Conservation (phyloP, 78 protist species). For the Chrysochromulina tobinii region DNA sequence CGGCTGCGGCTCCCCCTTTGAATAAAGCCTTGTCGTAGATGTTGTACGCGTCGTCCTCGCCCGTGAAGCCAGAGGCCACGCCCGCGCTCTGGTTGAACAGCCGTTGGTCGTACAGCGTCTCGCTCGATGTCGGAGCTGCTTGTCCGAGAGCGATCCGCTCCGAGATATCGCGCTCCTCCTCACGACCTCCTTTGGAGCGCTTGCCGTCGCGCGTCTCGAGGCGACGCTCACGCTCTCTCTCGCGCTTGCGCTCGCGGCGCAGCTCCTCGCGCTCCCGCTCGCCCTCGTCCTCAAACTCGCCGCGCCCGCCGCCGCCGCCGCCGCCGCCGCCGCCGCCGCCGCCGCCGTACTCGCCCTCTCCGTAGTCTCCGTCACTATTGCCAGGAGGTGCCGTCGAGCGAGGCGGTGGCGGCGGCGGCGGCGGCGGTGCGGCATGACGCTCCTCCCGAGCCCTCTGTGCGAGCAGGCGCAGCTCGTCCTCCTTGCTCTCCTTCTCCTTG, state of each 20-base stretch:
- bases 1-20: not conserved
- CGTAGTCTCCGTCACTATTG: not conserved
- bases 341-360: no score
- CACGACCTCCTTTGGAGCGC: conserved; percentile 32
- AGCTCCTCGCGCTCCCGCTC: conserved; percentile 11
- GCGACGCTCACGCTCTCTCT: conserved; percentile 30
- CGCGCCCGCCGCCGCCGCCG: not conserved
- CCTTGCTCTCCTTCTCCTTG: conserved; percentile 74
- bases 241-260: conserved; percentile 27
- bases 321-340: not conserved
- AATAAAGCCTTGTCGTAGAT: conserved; percentile 60
- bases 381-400: not conserved
- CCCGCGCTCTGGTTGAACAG: conserved; percentile 75
- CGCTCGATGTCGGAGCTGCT: conserved; percentile 47
- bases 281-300: not conserved
- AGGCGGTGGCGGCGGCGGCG: not conserved
- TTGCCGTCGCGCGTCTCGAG: not conserved
- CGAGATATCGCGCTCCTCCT: conserved; percentile 84
- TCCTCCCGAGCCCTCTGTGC: conserved; percentile 60
- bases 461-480: conserved; percentile 59
- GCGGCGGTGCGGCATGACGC: conserved; percentile 5
- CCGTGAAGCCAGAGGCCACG: not conserved
- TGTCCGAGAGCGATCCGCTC: conserved; percentile 90
- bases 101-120: conserved; percentile 84
- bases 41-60: conserved; percentile 32